Evolutionary conservation across 805 yeast species (phyloP), one percentile per base, ranked within the genome.

Genomic region (Priceomyces castillae): DNA sequence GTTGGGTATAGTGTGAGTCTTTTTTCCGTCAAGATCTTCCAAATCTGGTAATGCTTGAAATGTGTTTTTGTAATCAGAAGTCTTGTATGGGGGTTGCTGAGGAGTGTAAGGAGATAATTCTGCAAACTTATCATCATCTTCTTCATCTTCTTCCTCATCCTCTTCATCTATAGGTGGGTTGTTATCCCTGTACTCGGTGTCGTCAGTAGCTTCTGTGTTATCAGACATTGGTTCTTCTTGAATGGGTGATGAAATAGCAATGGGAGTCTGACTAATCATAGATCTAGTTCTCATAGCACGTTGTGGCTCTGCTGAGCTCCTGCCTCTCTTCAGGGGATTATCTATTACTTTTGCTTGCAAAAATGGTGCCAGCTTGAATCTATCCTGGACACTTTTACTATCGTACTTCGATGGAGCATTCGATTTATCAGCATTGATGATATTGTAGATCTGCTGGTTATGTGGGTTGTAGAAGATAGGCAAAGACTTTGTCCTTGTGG

Each of bases 361-460:
- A 49, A 69, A 69, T 6, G 74, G 71, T 2, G 74, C 76, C 72
- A 65, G 72, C 47, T 70, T 71, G 54, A 71, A 71, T 41, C 76
- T 53, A 34, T 71, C 73, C 53, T 65, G 71, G 22, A 71, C 65
- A 40, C 68, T 62, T 41, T 69, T 67, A 46, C 63, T 59, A 46
- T 70, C 73, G 49, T 67, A 67, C 38, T 58, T 62, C 11, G 73
- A 65, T 3, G 74, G 56, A 4, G 61, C 56, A 41, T 63, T 69
- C 44, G 60, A 51, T 44, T 65, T 68, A 49, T 71, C 76, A 25
- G 73, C 72, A 45, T 63, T 67, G 56, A 69, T 67, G 40, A 71
- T 69, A 44, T 61, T 68, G 43, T 61, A 66, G 47, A 69, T 66
- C 40, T 65, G 65, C 46, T 61, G 71, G 49, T 61, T 68, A 11